Evolutionary conservation across 768 basidiomycete genomes (phyloP).

Genomic region (Strobilomyces dryophilus): DNA sequence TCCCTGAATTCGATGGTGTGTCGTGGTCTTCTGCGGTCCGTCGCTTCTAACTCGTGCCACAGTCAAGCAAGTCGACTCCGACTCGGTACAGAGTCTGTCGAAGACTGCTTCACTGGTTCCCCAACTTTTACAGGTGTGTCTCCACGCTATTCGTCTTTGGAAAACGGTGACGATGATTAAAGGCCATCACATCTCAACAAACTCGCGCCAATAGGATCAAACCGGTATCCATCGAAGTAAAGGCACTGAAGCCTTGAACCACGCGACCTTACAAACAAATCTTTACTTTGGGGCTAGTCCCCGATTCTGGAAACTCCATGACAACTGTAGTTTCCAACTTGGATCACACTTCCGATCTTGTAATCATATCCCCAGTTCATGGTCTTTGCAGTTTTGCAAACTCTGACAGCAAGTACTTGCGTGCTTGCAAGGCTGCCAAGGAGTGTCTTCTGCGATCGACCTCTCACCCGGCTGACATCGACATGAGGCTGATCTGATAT

Average conservation of each 20-base stretch:
- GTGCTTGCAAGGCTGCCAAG: too few relatives aligned
- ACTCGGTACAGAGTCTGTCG: conserved; percentile 24
- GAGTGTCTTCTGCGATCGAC: too few relatives aligned
- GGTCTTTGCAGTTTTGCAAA: too few relatives aligned
- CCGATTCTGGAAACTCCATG: too few relatives aligned
- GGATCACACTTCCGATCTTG: too few relatives aligned
- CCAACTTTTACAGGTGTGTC: conserved; percentile 50
- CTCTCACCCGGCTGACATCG: too few relatives aligned
- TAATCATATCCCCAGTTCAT: too few relatives aligned
- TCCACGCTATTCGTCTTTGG: neutral
- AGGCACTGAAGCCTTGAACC: conserved; percentile 43
- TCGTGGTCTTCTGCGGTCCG: neutral
- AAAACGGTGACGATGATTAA: neutral
- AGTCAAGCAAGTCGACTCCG: conserved; percentile 21
- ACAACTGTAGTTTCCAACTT: too few relatives aligned
- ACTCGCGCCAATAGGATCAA: conserved; percentile 48
- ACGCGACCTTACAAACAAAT: neutral
- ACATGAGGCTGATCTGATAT: too few relatives aligned
- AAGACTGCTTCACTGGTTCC: conserved; percentile 41
- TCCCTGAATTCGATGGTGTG: conserved; percentile 11
- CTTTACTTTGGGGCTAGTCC: too few relatives aligned
- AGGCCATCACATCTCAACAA: conserved; percentile 48
- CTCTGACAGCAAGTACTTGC: too few relatives aligned
- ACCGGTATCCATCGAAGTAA: conserved; percentile 46
- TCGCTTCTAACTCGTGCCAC: conserved; percentile 1